Evolutionary conservation across 2,329 filamentous ascomycete genomes (phyloP), one percentile per base, ranked within the genome.

Genomic region (Trichophyton equinum): DNA sequence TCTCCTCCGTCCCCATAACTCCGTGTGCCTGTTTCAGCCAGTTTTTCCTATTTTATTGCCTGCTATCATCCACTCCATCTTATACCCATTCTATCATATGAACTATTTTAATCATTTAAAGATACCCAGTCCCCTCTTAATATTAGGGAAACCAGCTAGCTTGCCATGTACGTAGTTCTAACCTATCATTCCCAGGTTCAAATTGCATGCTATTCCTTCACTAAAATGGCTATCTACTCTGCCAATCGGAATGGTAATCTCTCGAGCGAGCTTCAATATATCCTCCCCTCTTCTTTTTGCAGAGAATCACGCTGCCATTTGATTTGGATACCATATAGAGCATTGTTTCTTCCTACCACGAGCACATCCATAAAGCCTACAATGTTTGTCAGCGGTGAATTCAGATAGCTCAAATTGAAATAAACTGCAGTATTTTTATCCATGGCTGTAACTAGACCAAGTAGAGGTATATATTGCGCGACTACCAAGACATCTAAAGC

Each of bases 91-190:
- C 38, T 36, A 25, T 25, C 42, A 15, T 30, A 7, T 42, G 33
- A 38, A n/a, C 6, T 25, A 57, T 33, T 42, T 25, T 33, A 15
- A 20, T 40, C 33, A 42, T 44, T 40, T 44, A 44, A 57, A 57
- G 55, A 57, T 57, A 57, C 55, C 55, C 55, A 57, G 15, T 38
- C 40, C 33, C 27, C 55, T 57, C 51, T 38, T 55, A 33, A 55
- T 36, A 6, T 8, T 22, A 55, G 51, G 33, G 51, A 55, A 55
- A 30, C 15, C 51, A 36, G 51, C 51, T 36, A 55, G 27, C 15
- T 18, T 4, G 27, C 18, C 33, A 36, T 8, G 7, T 55, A 27
- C 33, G 33, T 38, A 38, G 33, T 13, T 38, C 33, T 13, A 38
- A 38, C 2, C 33, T 13, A 13, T 38, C 33, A 20, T 55, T 27